These are phyloP conservation scores for Cladosporium sp. DNA, from an alignment of 2,329 filamentous ascomycete genomes.

Conservation along the genomic window DNA sequence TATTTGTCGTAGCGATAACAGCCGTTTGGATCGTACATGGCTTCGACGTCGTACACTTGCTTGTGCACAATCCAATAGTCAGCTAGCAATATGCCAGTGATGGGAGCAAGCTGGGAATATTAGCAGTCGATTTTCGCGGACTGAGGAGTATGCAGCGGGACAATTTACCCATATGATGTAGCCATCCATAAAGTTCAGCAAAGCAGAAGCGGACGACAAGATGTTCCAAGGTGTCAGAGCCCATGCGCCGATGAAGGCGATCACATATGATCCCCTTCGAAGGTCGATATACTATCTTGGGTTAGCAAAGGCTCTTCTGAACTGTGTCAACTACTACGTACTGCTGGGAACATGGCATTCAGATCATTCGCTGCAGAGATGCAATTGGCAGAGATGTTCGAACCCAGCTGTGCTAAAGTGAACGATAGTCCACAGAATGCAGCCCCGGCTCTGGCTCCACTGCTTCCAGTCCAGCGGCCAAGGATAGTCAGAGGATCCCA, in stretches of 20 bases:
- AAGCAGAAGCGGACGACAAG: slow-evolving; percentile 73
- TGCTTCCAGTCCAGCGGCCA: slow-evolving; percentile 25
- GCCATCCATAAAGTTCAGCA: slow-evolving; percentile 86
- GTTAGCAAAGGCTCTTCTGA: not conserved
- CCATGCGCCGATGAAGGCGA: slow-evolving; percentile 69
- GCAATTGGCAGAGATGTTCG: slow-evolving; percentile 50
- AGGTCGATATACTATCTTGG: slow-evolving; percentile 58
- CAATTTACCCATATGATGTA: slow-evolving; percentile 73
- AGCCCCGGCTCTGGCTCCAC: slow-evolving; percentile 25
- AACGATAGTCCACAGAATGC: slow-evolving; percentile 27
- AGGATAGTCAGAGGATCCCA: slow-evolving; percentile 31
- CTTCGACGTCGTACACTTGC: slow-evolving; percentile 25
- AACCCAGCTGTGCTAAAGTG: not conserved
- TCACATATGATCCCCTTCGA: slow-evolving; percentile 82
- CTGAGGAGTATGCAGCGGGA: not conserved
- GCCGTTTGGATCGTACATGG: slow-evolving; percentile 29
- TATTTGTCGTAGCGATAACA: slow-evolving; percentile 27
- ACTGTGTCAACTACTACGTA: not conserved
- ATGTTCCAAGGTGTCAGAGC: slow-evolving; percentile 88
- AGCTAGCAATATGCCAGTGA: slow-evolving; percentile 41
- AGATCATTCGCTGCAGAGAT: slow-evolving; percentile 58
- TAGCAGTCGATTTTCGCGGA: slow-evolving; percentile 4
- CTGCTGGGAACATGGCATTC: slow-evolving; percentile 50
- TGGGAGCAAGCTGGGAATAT: slow-evolving; percentile 42
- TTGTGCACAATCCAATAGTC: slow-evolving; percentile 37